Conservation (phyloP, 2,329 filamentous ascomycete genomes). For the Nectriaceae sp. region DNA sequence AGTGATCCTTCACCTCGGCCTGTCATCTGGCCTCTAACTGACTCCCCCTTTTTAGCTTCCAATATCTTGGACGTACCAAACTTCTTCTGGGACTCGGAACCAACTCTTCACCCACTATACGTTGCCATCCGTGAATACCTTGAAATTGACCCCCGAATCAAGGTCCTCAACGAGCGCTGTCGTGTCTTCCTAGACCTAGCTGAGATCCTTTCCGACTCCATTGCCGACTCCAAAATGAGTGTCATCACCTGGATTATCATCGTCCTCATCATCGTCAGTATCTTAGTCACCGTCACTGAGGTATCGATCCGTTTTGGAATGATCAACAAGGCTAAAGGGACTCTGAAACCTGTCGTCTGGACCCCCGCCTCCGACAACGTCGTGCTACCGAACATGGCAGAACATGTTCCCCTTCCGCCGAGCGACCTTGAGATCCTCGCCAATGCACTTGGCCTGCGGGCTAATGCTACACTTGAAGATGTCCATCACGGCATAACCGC, state of each 20-base stretch:
- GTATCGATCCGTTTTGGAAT: slow-evolving; percentile 85
- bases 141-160: slow-evolving; percentile 93
- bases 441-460: slow-evolving; percentile 33
- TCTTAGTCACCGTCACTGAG: slow-evolving; percentile 87
- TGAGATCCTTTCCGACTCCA: slow-evolving; percentile 89
- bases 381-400: slow-evolving; percentile 11
- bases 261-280: slow-evolving; percentile 85
- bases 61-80: slow-evolving; percentile 96
- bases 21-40: slow-evolving; percentile 13
- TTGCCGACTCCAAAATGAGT: slow-evolving; percentile 94
- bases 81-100: slow-evolving; percentile 98
- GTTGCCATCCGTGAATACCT: slow-evolving; percentile 94
- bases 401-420: slow-evolving; percentile 16
- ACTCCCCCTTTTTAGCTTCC: slow-evolving; percentile 59
- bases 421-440: slow-evolving; percentile 39
- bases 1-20: slow-evolving; percentile 37
- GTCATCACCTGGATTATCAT: slow-evolving; percentile 98
- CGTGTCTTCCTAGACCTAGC: slow-evolving; percentile 95
- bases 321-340: slow-evolving; percentile 41
- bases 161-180: slow-evolving; percentile 95
- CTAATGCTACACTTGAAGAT: slow-evolving; percentile 38
- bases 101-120: slow-evolving; percentile 92
- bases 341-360: slow-evolving; percentile 6
- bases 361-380: slow-evolving; percentile 9
- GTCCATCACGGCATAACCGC: slow-evolving; percentile 35